A percentile compares a stretch with the other conserved stretches of the same genome.
Conservation (phyloP, 805 yeast species). For the Candida sonorensis region DNA sequence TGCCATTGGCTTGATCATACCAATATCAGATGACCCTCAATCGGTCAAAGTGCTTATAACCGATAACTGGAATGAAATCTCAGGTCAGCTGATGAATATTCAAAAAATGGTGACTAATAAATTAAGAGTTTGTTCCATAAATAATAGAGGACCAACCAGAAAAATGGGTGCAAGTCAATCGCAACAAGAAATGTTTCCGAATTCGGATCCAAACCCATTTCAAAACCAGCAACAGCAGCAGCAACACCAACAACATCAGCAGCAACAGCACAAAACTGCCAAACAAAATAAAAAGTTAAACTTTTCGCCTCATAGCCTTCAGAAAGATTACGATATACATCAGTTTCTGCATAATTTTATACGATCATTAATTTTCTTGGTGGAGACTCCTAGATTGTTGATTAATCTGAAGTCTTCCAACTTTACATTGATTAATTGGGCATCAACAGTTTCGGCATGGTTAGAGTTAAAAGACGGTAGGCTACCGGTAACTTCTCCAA, state of each 20-base stretch:
- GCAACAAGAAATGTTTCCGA: not conserved
- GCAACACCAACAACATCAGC: too few relatives aligned
- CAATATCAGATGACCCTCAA: slow-evolving; percentile 27
- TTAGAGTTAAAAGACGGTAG: slow-evolving; percentile 45
- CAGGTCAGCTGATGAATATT: slow-evolving; percentile 31
- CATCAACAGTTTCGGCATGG: slow-evolving; percentile 46
- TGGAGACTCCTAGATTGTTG: slow-evolving; percentile 41
- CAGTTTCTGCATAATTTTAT: slow-evolving; percentile 31
- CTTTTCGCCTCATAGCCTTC: slow-evolving; percentile 34
- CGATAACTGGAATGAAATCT: slow-evolving; percentile 43
- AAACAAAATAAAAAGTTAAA: slow-evolving; percentile 25
- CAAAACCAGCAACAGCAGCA: slow-evolving; percentile 10
- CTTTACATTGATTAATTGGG: slow-evolving; percentile 42
- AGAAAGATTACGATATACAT: slow-evolving; percentile 37
- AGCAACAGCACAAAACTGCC: slow-evolving; percentile 4
- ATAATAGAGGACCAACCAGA: slow-evolving; percentile 6
- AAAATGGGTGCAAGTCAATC: slow-evolving; percentile 6
- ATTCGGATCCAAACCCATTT: not conserved
- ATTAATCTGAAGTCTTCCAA: slow-evolving; percentile 34
- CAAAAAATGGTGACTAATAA: slow-evolving; percentile 35
- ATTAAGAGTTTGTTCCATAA: slow-evolving; percentile 18
- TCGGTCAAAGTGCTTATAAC: slow-evolving; percentile 34
- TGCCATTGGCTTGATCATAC: slow-evolving; percentile 42
- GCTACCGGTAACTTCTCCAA: slow-evolving; percentile 1
- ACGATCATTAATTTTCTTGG: slow-evolving; percentile 31